Evolutionary conservation across 2,329 filamentous ascomycete species (phyloP), one percentile per base, ranked within the genome.

Genomic region (Bipolaris bicolor): DNA sequence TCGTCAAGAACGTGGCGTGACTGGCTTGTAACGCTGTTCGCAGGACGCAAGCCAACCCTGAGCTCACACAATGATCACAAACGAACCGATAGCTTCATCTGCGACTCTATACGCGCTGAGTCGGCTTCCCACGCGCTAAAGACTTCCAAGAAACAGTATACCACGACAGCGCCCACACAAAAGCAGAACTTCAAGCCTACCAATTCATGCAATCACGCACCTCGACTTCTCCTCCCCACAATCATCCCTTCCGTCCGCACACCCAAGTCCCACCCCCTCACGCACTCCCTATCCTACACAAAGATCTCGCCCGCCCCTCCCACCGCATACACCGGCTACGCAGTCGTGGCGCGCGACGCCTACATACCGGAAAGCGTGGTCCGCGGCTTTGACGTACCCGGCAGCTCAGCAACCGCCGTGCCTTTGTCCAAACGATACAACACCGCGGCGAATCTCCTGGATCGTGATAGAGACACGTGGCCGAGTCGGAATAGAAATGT

Each of bases 11-110:
- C 24, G 16, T 52, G 57, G 41, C 39, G 63, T 7, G 44, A 58
- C 15, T 53, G 33, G 15, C 16, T 65, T 2, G 45, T 67, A 9
- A 43, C 22, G 2, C 55, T 66, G 2, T 65, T 66, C 36, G 54
- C 60, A 5, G 60, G 62, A 5, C 55, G 54, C 44, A 57, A 49
- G 34, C 15, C 40, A 9, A n/a, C 6, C 48, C 11, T 36, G 36
- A 16, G 16, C 13, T 20, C 2, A 10, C 26, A 1, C 15, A 47
- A 10, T 15, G 16, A 11, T 11, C 29, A 49, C 3, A 26, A 5
- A 13, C 31, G 20, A 7, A 43, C 24, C 0, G 15, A 18, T 26
- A 40, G 51, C 18, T 10, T 16, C 43, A 31, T 31, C 3, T 22
- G 33, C 26, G 15, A 11, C 10, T 22, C 24, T 5, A 13, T 9